These are phyloP conservation scores for Coemansia sp. DNA, from an alignment of 192 early-diverging fungal genomes.

Conservation along the genomic window DNA sequence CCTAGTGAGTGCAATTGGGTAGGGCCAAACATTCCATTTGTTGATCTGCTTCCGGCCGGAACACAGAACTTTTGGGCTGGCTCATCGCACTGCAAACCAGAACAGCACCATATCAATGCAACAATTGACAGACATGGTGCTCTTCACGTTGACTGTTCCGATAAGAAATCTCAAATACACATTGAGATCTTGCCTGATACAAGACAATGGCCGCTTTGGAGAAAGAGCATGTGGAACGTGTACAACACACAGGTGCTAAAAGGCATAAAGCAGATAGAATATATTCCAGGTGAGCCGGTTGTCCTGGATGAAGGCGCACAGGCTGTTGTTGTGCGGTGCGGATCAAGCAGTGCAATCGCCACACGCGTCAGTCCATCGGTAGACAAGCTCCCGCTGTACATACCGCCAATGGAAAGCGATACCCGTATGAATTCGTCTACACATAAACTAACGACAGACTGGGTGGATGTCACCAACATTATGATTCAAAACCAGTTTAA, in stretches of 20 bases:
- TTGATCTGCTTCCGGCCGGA: slow-evolving; percentile 57
- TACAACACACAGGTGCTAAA: slow-evolving; percentile 54
- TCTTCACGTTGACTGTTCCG: slow-evolving; percentile 35
- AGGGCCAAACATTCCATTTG: slow-evolving; percentile 52
- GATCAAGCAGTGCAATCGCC: slow-evolving; percentile 35
- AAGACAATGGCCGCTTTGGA: slow-evolving; percentile 44
- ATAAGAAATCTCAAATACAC: neutral
- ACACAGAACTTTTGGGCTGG: slow-evolving; percentile 66
- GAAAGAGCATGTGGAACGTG: slow-evolving; percentile 50
- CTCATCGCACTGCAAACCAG: slow-evolving; percentile 33
- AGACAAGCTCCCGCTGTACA: slow-evolving; percentile 10
- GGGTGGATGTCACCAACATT: slow-evolving; percentile 1
- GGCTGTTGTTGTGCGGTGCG: slow-evolving; percentile 55
- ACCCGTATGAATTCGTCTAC: slow-evolving; percentile 12
- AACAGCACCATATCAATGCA: slow-evolving; percentile 36
- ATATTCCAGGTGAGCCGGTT: slow-evolving; percentile 25
- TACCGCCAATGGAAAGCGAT: slow-evolving; percentile 27
- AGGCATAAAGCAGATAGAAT: slow-evolving; percentile 15
- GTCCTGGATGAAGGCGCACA: slow-evolving; percentile 39
- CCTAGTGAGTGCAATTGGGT: slow-evolving; percentile 55
- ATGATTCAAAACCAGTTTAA: neutral
- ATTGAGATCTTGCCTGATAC: slow-evolving; percentile 60
- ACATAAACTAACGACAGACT: neutral
- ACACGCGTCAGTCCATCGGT: slow-evolving; percentile 36
- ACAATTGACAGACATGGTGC: slow-evolving; percentile 37